Conservation (phyloP, 805 yeast genomes). For the Candida koratica region DNA sequence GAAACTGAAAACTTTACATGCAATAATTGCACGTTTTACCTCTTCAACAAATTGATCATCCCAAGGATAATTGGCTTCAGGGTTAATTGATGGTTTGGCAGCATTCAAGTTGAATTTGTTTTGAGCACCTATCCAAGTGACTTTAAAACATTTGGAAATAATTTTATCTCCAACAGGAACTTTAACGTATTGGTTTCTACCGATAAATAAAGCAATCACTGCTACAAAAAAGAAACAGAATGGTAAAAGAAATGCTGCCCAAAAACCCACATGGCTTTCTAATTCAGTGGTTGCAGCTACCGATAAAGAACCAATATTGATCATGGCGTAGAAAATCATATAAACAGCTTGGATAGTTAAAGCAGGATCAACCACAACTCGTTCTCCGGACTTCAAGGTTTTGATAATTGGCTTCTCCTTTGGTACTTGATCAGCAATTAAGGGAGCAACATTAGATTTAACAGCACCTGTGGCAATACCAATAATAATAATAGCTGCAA, state of each 20-base stretch:
- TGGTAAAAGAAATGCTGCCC: slow-evolving; percentile 74
- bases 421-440: slow-evolving; percentile 62
- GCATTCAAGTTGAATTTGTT: slow-evolving; percentile 49
- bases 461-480: slow-evolving; percentile 82
- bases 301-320: slow-evolving; percentile 71
- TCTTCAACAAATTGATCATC: slow-evolving; percentile 70
- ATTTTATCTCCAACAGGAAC: slow-evolving; percentile 61
- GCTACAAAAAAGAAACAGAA: slow-evolving; percentile 55
- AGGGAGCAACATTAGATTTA: slow-evolving; percentile 69
- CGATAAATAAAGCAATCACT: slow-evolving; percentile 48
- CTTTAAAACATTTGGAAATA: slow-evolving; percentile 48
- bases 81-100: slow-evolving; percentile 56
- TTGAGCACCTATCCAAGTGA: slow-evolving; percentile 38
- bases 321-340: slow-evolving; percentile 71
- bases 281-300: slow-evolving; percentile 74
- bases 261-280: slow-evolving; percentile 61
- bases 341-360: slow-evolving; percentile 70
- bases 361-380: slow-evolving; percentile 54
- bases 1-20: slow-evolving; percentile 69
- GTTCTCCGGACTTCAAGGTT: slow-evolving; percentile 37
- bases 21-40: slow-evolving; percentile 58
- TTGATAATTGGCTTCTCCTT: slow-evolving; percentile 37
- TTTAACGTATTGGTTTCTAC: slow-evolving; percentile 53
- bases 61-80: slow-evolving; percentile 53
- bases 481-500: slow-evolving; percentile 52